phyloP scores from a whole-genome alignment of 164 flowering plant genomes.

The Liquidambar formosana region DNA sequence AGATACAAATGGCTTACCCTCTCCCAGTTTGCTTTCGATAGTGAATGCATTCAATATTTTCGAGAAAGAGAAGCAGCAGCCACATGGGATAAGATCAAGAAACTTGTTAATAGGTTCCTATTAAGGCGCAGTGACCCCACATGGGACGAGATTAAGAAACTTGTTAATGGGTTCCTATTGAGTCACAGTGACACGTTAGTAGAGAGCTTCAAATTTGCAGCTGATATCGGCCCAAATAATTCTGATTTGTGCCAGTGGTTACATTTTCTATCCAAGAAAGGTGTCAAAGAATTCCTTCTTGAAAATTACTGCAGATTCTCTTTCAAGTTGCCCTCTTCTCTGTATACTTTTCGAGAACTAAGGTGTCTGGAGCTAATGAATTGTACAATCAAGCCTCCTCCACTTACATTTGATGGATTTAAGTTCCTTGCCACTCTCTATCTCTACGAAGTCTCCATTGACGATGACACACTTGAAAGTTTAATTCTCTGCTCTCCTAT shows the following conservation, averaged over 20 bases:
- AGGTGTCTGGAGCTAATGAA: conserved; percentile 13
- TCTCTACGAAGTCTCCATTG: conserved; percentile 5
- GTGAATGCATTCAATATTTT: conserved; percentile 2
- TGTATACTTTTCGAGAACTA: conserved; percentile 9
- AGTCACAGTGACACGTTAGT: too few species aligned
- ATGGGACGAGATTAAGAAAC: too few species aligned
- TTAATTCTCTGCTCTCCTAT: conserved; percentile 5
- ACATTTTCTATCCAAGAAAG: too few species aligned
- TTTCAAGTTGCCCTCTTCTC: conserved; percentile 5
- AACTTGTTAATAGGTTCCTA: too few species aligned
- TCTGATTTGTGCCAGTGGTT: too few species aligned
- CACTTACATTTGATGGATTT: conserved; percentile 5
- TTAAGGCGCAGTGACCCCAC: background rate
- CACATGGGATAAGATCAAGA: conserved; percentile 15
- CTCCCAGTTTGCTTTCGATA: conserved; percentile 15
- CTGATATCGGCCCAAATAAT: conserved; percentile 13
- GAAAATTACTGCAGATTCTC: conserved; percentile 3
- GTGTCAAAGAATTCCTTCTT: conserved; percentile 12
- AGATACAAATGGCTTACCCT: conserved; percentile 18
- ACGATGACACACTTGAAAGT: too few species aligned
- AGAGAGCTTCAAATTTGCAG: conserved; percentile 13
- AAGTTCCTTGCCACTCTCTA: too few species aligned
- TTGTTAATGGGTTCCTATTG: too few species aligned
- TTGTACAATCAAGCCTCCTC: conserved; percentile 9
- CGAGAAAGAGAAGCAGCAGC: too few species aligned